Evolutionary conservation across 495 filamentous ascomycete species (phyloP), one percentile per base, ranked within the genome.

Genomic region (Podospora didyma): DNA sequence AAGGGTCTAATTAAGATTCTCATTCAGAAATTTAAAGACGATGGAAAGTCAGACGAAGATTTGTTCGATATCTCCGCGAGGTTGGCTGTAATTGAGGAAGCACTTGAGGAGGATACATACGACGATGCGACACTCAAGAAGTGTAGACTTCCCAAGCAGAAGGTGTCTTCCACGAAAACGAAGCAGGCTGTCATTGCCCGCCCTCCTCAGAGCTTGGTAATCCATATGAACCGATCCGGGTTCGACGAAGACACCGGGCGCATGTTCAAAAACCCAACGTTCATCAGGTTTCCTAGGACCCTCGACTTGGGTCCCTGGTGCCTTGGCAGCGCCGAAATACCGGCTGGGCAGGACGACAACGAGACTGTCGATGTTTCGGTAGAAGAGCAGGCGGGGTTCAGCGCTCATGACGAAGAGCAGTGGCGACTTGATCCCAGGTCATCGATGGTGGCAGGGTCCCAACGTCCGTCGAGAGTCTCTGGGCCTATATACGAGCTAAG

Each of bases 181-280:
- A 83, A 90, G 31, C 95, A 99, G 68, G 83, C 86, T 7, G 89
- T 90, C 20, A 82, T 99, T 56, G 89, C 89, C 3, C 79, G 93
- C 9, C 75, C 90, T 2, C 95, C 95, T 1, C 80, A 82, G 49
- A 87, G 86, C 47, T 76, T 99, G 11, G 86, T 85, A 0, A 75
- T 96, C 2, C 95, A 99, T 67, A 76, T 97, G 62, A 97, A 97
- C 63, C 83, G 95, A 7, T 97, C 92, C 56, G 75, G 92, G 0
- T 97, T 96, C 59, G 88, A 97, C 60, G 90, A 96, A 58, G 69
- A 69, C 34, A 95, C 87, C 0, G 89, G 89, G 0, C 73, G 79
- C 55, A 79, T 89, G 69, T 82, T 78, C 61, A 99, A 99, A 72
- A 97, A 97, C 57, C 80, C 83, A 54, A 86, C 92, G 0, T 73